These are phyloP conservation scores for Grifola frondosa DNA, from an alignment of 1,284 basidiomycete genomes.

Conservation along the genomic window DNA sequence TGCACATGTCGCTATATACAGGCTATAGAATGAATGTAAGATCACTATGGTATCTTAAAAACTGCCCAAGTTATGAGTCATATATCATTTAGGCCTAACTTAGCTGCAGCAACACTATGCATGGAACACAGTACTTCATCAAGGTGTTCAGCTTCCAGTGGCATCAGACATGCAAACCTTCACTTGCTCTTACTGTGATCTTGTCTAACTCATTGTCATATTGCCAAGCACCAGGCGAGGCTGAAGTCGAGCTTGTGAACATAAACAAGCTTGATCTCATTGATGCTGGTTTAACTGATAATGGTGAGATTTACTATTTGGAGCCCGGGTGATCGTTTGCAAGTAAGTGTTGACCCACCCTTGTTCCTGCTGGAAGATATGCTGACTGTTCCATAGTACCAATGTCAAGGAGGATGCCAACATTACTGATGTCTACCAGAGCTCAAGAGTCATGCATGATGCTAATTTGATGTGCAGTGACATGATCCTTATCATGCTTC, in stretches of 20 bases:
- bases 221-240: slow-evolving; percentile 57
- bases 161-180: slow-evolving; percentile 45
- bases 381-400: too few species aligned
- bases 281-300: slow-evolving; percentile 66
- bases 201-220: too few species aligned
- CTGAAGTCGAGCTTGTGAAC: slow-evolving; percentile 66
- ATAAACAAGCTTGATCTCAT: slow-evolving; percentile 52
- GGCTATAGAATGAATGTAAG: too few species aligned
- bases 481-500: slow-evolving; percentile 62
- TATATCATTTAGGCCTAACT: too few species aligned
- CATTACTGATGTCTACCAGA: slow-evolving; percentile 45
- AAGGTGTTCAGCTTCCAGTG: slow-evolving; percentile 62
- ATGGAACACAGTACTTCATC: slow-evolving; percentile 45
- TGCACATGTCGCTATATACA: too few species aligned
- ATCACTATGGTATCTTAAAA: too few species aligned
- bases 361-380: too few species aligned
- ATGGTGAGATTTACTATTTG: slow-evolving; percentile 51
- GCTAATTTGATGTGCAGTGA: slow-evolving; percentile 49
- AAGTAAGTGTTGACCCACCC: slow-evolving; percentile 32
- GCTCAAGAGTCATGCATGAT: slow-evolving; percentile 33
- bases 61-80: too few species aligned
- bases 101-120: too few species aligned
- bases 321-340: slow-evolving; percentile 35
- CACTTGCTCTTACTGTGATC: too few species aligned
- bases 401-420: slow-evolving; percentile 21